Conservation (phyloP, 2,329 filamentous ascomycete species). For the Botrytis tulipae region DNA sequence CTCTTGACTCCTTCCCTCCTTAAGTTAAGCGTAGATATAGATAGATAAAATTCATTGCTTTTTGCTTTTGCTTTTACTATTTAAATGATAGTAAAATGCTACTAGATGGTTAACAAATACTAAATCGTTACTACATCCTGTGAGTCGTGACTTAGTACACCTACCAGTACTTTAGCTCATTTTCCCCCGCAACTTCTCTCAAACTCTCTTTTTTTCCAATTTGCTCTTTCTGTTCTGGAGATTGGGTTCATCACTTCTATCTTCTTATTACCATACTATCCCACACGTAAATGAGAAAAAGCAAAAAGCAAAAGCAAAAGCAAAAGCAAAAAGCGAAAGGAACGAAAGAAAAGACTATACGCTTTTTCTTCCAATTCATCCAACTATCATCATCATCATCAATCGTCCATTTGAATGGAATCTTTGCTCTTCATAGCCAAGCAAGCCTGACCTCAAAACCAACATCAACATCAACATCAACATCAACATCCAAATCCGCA, state of each 20-base stretch:
- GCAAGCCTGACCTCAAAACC: neutral
- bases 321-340: neutral
- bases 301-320: neutral
- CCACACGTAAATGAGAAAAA: neutral
- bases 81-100: conserved; percentile 4
- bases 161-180: conserved; percentile 4
- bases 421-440: neutral
- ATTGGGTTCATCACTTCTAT: neutral
- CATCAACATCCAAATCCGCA: neutral
- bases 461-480: neutral
- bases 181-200: conserved; percentile 13
- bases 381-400: neutral
- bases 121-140: conserved; percentile 1
- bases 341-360: neutral
- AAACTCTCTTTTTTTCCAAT: neutral
- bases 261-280: neutral
- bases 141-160: neutral
- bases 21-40: conserved; percentile 7
- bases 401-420: neutral
- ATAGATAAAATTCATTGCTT: neutral
- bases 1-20: conserved; percentile 5
- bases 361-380: neutral
- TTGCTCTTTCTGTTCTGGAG: neutral
- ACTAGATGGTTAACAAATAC: neutral
- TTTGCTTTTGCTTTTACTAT: neutral